A percentile compares a stretch with the other conserved stretches of the same genome.
These are phyloP conservation scores for Cordyceps pruinosa DNA, from an alignment of 2,329 filamentous ascomycete species.

Conservation along the genomic window DNA sequence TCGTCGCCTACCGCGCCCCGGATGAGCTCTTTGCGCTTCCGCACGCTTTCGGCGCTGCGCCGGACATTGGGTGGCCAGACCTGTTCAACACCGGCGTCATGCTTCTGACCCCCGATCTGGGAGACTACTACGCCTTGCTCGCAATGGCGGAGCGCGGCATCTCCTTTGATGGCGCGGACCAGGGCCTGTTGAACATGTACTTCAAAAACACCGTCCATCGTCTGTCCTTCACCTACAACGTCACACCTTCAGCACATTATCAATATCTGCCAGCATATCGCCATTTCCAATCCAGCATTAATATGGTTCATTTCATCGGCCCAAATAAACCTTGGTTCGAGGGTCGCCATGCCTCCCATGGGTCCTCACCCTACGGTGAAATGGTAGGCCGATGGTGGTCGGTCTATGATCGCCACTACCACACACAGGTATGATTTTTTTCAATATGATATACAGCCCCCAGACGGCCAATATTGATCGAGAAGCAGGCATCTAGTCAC, in stretches of 20 bases:
- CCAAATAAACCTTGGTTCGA: constrained; percentile 80
- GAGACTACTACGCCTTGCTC: constrained; percentile 77
- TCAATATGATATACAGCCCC: neutral
- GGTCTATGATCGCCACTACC: constrained; percentile 83
- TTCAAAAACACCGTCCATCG: constrained; percentile 79
- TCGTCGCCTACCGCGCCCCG: constrained; percentile 82
- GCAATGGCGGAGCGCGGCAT: constrained; percentile 80
- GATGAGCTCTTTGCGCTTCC: constrained; percentile 79
- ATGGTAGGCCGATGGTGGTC: constrained; percentile 89
- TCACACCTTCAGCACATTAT: constrained; percentile 92
- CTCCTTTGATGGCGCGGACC: constrained; percentile 95
- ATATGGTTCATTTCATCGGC: constrained; percentile 91
- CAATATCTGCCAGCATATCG: constrained; percentile 94
- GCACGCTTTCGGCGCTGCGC: constrained; percentile 62
- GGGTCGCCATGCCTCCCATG: constrained; percentile 48
- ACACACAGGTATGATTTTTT: constrained; percentile 35
- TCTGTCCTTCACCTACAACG: constrained; percentile 92
- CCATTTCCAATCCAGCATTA: constrained; percentile 86
- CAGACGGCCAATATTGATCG: neutral
- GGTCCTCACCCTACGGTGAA: constrained; percentile 66
- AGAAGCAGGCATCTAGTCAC: neutral
- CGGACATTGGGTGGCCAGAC: constrained; percentile 97
- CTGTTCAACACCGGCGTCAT: constrained; percentile 98
- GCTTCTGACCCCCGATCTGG: constrained; percentile 79
- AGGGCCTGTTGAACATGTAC: constrained; percentile 91